Percentiles rank a stretch among this genome's conserved stretches.
Evolutionary conservation across 2,329 filamentous ascomycete genomes (phyloP).

Genomic region (Sporothrix globosa): DNA sequence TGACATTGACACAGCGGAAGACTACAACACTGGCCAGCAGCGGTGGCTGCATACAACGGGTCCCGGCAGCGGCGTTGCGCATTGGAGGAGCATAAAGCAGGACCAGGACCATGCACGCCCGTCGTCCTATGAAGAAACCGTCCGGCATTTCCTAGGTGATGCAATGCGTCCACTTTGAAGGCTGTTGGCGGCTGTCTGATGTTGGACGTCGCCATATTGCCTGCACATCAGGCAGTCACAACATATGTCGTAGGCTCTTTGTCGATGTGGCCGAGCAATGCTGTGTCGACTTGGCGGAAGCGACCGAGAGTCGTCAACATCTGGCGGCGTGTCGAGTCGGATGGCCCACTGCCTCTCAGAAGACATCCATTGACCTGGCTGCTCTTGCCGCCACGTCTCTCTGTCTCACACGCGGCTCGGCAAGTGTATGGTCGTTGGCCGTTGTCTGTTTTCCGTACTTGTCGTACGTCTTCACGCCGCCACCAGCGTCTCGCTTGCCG

Average conservation of each 20-base stretch:
- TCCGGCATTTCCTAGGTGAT: neutral
- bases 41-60: neutral
- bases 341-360: too few species aligned
- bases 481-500: conserved; percentile 27
- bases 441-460: neutral
- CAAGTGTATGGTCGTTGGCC: neutral
- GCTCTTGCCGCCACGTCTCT: neutral
- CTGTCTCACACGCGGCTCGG: neutral
- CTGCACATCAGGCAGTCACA: too few species aligned
- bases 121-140: neutral
- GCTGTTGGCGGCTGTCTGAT: neutral
- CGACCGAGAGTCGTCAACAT: too few species aligned
- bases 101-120: neutral
- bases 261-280: too few species aligned
- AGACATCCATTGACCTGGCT: neutral
- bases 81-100: neutral
- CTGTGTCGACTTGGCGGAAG: too few species aligned
- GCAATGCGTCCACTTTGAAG: neutral
- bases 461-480: conserved; percentile 17
- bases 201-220: neutral
- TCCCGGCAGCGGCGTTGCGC: conserved; percentile 4
- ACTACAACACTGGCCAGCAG: neutral
- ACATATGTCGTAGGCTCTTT: too few species aligned
- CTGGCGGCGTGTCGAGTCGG: too few species aligned
- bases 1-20: neutral